Percentiles rank a stretch among this genome's conserved stretches.
Evolutionary conservation across 2,329 filamentous ascomycete species (phyloP).

Genomic region (Daldinia sp.): DNA sequence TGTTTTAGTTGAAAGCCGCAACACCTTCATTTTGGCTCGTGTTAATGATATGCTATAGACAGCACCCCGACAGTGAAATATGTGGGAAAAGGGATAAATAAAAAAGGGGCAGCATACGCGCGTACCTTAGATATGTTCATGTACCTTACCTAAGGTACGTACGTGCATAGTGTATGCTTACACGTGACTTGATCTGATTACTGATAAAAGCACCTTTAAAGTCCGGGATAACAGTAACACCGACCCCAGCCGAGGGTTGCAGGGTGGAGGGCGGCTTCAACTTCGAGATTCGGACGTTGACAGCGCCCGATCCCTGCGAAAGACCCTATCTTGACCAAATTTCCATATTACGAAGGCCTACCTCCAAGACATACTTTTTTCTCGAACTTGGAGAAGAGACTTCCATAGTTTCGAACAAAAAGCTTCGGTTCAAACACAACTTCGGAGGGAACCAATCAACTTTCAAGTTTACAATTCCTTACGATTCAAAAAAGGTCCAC

Average conservation of each 20-base stretch:
- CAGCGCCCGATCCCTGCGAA: slow-evolving; percentile 12
- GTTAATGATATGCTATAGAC: too few species aligned
- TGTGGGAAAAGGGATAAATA: not conserved
- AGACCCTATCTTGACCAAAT: slow-evolving; percentile 8
- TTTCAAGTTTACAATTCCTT: not conserved
- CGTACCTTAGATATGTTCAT: too few species aligned
- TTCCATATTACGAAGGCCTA: not conserved
- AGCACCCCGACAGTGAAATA: too few species aligned
- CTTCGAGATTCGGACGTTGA: slow-evolving; percentile 6
- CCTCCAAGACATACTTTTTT: not conserved
- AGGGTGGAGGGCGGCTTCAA: not conserved
- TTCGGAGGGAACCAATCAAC: not conserved
- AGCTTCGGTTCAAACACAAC: not conserved
- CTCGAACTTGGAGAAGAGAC: not conserved
- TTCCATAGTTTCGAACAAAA: not conserved
- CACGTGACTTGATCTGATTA: not conserved
- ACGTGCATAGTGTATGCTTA: not conserved
- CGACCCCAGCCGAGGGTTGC: not conserved
- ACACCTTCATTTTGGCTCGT: too few species aligned
- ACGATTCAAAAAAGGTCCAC: not conserved
- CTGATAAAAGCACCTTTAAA: not conserved
- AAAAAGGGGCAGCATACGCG: not conserved
- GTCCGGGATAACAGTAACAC: slow-evolving; percentile 6
- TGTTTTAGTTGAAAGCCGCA: too few species aligned
- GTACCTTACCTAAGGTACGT: not conserved